Conservation (phyloP, 2,329 filamentous ascomycete species). For the Ciborinia camelliae region DNA sequence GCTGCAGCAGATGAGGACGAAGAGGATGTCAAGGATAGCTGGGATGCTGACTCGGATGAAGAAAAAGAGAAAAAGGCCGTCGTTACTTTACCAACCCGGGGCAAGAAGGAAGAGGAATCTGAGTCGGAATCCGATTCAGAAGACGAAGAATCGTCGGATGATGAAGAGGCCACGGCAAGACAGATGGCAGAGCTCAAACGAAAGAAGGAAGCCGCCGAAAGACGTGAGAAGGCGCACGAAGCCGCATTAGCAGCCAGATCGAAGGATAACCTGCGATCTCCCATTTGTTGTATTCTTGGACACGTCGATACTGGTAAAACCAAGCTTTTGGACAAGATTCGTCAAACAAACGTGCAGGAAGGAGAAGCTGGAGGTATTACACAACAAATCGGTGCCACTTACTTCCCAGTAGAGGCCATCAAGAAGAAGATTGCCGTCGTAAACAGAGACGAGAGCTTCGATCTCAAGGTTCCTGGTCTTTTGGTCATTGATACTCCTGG, state of each 20-base stretch:
- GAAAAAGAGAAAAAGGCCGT: constrained; percentile 49
- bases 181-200: constrained; percentile 69
- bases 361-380: constrained; percentile 99
- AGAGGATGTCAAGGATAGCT: constrained; percentile 85
- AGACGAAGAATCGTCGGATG: constrained; percentile 47
- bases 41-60: constrained; percentile 80
- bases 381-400: constrained; percentile 98
- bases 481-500: constrained; percentile 97
- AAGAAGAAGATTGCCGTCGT: constrained; percentile 89
- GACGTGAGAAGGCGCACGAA: constrained; percentile 85
- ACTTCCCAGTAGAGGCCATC: constrained; percentile 94
- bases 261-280: constrained; percentile 90
- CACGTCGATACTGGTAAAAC: constrained; percentile 99
- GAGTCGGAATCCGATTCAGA: constrained; percentile 61
- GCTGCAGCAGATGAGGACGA: constrained; percentile 72
- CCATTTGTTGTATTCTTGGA: constrained; percentile 98
- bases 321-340: constrained; percentile 97
- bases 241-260: constrained; percentile 88
- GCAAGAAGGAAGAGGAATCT: constrained; percentile 50
- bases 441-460: constrained; percentile 84
- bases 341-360: constrained; percentile 97
- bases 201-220: constrained; percentile 85
- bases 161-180: constrained; percentile 72
- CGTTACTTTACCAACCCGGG: constrained; percentile 27
- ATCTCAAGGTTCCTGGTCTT: constrained; percentile 96